Conservation (phyloP, 129 eudicot species). For the Escallonia herrerae region DNA sequence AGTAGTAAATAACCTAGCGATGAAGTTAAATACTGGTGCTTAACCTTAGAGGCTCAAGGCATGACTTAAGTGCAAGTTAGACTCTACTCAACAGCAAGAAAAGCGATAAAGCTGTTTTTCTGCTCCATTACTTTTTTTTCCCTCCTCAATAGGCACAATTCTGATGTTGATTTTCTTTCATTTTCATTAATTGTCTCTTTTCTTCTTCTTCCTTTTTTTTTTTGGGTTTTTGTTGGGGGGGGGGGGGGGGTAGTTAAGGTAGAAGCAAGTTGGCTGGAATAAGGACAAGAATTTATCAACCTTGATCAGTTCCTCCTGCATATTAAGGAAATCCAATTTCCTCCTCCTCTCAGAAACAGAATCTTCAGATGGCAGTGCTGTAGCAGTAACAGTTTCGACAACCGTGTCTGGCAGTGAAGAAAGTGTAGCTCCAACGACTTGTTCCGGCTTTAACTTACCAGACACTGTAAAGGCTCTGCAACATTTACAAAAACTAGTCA, state of each 20-base stretch:
- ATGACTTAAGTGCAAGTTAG: too few relatives aligned
- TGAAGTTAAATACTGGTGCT: too few relatives aligned
- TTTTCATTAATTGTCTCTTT: too few relatives aligned
- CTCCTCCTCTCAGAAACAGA: conserved; percentile 88
- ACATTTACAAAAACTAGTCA: neutral
- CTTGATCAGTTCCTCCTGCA: conserved; percentile 98
- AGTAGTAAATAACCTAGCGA: neutral
- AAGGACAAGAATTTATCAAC: conserved; percentile 20
- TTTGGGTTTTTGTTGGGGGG: neutral
- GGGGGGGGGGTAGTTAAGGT: too few relatives aligned
- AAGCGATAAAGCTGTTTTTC: too few relatives aligned
- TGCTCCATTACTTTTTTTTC: too few relatives aligned
- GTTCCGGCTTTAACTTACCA: conserved; percentile 88
- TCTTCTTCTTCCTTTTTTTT: too few relatives aligned
- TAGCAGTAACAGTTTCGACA: conserved; percentile 84
- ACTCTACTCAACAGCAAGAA: too few relatives aligned
- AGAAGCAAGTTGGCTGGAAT: too few relatives aligned
- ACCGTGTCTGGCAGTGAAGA: conserved; percentile 98
- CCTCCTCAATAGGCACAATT: too few relatives aligned
- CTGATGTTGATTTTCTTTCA: too few relatives aligned
- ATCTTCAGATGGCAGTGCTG: conserved; percentile 91
- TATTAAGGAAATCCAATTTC: conserved; percentile 89
- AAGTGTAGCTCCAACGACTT: conserved; percentile 83
- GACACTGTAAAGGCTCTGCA: conserved; percentile 84
- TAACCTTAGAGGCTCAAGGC: too few relatives aligned